Conservation (phyloP, 1,284 basidiomycete genomes). For the Ustilago lituana region DNA sequence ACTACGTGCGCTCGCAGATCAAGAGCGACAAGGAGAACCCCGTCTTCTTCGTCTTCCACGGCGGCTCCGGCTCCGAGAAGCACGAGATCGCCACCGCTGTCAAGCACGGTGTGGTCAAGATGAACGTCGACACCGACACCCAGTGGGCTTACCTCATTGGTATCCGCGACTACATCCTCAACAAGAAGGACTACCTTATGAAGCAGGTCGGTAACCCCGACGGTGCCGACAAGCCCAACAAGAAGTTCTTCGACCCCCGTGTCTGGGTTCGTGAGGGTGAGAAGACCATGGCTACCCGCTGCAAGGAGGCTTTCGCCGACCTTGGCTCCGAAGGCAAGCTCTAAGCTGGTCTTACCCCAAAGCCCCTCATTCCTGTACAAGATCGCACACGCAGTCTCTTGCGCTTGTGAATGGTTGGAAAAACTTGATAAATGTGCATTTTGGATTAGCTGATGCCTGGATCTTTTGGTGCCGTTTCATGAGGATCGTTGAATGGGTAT, state of each 20-base stretch:
- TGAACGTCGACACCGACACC: constrained; percentile 74
- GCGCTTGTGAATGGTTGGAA: no score
- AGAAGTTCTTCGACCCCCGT: constrained; percentile 71
- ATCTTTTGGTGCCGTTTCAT: no score
- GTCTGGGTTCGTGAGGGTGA: constrained; percentile 99
- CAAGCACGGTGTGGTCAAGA: constrained; percentile 76
- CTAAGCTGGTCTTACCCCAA: constrained; percentile 41
- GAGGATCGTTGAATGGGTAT: background rate
- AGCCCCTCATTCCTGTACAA: no score
- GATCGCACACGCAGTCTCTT: no score
- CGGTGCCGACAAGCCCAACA: constrained; percentile 66
- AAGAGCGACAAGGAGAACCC: constrained; percentile 72
- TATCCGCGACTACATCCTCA: constrained; percentile 71
- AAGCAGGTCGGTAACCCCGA: constrained; percentile 67
- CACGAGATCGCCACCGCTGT: constrained; percentile 96
- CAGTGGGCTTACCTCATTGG: constrained; percentile 91
- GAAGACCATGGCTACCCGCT: constrained; percentile 87
- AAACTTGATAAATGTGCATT: background rate
- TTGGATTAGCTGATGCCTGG: background rate
- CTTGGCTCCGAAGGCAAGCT: constrained; percentile 72
- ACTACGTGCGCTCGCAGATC: constrained; percentile 78
- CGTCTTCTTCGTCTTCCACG: constrained; percentile 98
- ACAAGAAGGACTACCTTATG: constrained; percentile 67
- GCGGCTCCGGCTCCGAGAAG: constrained; percentile 96
- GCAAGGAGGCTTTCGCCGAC: constrained; percentile 90